Evolutionary conservation across 2,329 filamentous ascomycete genomes (phyloP), one percentile per base, ranked within the genome.

Genomic region (Coniochaeta ligniaria): DNA sequence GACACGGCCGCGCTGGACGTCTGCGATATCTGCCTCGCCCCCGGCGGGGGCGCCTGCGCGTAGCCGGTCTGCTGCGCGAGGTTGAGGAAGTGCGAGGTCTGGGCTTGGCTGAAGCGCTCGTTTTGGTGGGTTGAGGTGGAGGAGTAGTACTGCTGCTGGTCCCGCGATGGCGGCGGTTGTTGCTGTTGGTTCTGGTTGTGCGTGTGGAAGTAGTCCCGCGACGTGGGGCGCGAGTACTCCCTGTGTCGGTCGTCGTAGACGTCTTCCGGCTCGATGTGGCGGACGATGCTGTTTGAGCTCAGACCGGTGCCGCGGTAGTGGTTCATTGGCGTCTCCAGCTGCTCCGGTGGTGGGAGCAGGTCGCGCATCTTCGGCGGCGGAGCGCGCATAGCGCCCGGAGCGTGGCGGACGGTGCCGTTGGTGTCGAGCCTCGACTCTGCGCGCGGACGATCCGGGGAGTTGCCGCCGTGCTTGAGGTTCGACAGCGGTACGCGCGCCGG

Each of bases 361-460:
- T 96, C 92, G 65, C 94, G 87, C 92, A 98, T 97, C 73, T 92
- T 95, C 57, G 94, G 94, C 14, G 93, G 93, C 38, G 92, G 91
- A 1, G 88, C 88, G 63, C 86, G 81, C 69, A 81, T 73, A 52
- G 78, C 72, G 0, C 83, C 84, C 58, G 84, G 83, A 28, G 81
- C 83, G 26, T 78, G 76, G 17, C 83, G 80, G 60, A 84, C 72
- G 58, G 79, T 76, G 75, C 71, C 9, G 73, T 77, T 63, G 54
- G 7, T 36, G 75, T 76, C 50, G 70, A 74, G 63, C 74, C 76
- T 59, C 74, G 75, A 64, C 75, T 78, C 77, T 41, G 73, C 75
- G 11, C 81, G 79, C 17, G 76, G 72, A 50, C 92, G 88, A 68
- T 96, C 92, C 6, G 92, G 90, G 9, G 92, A 96, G 74, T 94